A percentile compares a stretch with the other conserved stretches of the same genome.
These are phyloP conservation scores for Harringtonia aguacate DNA, from an alignment of 2,329 filamentous ascomycete species.

Conservation along the genomic window DNA sequence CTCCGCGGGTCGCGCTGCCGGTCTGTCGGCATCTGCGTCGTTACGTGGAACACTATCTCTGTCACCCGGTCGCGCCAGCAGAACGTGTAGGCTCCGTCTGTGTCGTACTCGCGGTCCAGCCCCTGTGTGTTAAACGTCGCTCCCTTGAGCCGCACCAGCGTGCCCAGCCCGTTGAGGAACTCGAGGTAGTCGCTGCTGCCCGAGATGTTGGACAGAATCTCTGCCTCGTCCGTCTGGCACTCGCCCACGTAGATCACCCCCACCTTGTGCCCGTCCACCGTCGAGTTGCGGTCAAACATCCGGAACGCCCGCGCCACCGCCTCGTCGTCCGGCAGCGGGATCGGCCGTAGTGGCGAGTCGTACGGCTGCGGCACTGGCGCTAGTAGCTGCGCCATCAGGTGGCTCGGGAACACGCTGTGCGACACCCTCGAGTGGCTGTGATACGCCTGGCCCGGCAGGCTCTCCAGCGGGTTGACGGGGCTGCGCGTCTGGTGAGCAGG, in stretches of 20 bases:
- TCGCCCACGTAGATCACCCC: constrained; percentile 90
- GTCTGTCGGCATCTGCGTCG: constrained; percentile 94
- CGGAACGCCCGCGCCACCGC: constrained; percentile 63
- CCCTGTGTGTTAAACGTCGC: constrained; percentile 91
- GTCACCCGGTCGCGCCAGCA: constrained; percentile 93
- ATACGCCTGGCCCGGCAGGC: constrained; percentile 9
- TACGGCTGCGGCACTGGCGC: constrained; percentile 48
- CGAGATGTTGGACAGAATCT: constrained; percentile 77
- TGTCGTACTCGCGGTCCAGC: constrained; percentile 64
- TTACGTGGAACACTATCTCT: constrained; percentile 91
- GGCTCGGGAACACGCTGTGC: constrained; percentile 59
- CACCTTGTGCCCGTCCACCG: constrained; percentile 90
- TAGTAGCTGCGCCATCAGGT: constrained; percentile 60
- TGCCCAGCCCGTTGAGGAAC: constrained; percentile 75
- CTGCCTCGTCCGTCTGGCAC: constrained; percentile 68
- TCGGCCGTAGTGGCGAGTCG: constrained; percentile 52
- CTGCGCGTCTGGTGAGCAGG: constrained; percentile 38
- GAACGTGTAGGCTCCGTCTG: constrained; percentile 79
- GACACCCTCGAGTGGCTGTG: constrained; percentile 36
- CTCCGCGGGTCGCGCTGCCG: constrained; percentile 64
- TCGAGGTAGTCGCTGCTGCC: constrained; percentile 82
- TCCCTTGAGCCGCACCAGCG: constrained; percentile 67
- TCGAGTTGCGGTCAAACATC: constrained; percentile 76
- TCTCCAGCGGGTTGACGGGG: neutral
- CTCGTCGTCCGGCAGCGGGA: constrained; percentile 63